A percentile compares a stretch with the other conserved stretches of the same genome.
Conservation (phyloP, 2,329 filamentous ascomycete species). For the Beauveria pseudobassiana region DNA sequence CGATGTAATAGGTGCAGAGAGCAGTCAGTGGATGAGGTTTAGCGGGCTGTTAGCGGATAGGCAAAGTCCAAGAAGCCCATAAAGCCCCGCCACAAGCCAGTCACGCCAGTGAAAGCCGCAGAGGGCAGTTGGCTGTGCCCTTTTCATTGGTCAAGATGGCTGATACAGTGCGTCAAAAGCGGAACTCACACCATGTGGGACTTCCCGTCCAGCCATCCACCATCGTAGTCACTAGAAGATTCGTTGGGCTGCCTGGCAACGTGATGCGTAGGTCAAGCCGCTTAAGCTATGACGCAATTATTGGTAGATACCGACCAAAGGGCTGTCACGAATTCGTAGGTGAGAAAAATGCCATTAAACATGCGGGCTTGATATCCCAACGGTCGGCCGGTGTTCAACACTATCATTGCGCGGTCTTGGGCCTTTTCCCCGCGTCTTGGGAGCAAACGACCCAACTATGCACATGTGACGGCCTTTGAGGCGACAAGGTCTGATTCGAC, state of each 20-base stretch:
- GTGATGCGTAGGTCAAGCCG: background rate
- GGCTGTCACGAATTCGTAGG: no score
- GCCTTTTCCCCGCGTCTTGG: no score
- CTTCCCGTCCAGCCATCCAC: background rate
- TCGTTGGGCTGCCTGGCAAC: conserved; percentile 10
- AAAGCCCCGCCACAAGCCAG: background rate
- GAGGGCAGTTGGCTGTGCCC: background rate
- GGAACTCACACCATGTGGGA: background rate
- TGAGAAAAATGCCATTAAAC: no score
- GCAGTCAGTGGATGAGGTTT: background rate
- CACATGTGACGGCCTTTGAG: no score
- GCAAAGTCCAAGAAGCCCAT: background rate
- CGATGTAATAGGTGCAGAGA: background rate
- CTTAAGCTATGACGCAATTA: conserved; percentile 2
- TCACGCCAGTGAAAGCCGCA: background rate
- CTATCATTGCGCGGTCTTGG: no score
- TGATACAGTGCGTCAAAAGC: background rate
- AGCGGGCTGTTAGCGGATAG: background rate
- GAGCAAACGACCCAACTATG: no score
- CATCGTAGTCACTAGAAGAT: conserved; percentile 18
- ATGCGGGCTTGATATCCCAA: no score
- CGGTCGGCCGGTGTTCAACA: no score
- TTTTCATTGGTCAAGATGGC: background rate
- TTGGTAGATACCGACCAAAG: no score
- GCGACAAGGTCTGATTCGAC: no score